These are phyloP conservation scores for Pseudoscleropodium purum DNA, from an alignment of 225 moss, liverwort and hornwort genomes.

Conservation along the genomic window DNA sequence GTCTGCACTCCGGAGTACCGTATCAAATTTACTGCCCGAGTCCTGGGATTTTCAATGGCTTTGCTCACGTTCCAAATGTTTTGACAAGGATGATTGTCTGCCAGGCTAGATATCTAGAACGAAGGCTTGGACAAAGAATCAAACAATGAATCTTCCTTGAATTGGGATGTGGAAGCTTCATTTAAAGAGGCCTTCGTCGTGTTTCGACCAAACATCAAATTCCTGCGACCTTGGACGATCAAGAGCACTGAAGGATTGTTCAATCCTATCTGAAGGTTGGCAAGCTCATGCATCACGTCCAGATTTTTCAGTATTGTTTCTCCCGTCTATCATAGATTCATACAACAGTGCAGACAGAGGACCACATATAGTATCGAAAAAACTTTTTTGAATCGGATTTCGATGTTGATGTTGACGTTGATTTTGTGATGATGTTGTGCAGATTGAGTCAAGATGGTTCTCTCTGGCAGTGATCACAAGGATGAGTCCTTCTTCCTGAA, in stretches of 20 bases:
- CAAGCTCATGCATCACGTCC: neutral
- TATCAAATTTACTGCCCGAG: neutral
- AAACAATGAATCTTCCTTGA: neutral
- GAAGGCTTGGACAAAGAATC: neutral
- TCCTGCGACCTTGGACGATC: neutral
- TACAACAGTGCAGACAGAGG: neutral
- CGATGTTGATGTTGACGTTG: neutral
- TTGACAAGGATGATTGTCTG: neutral
- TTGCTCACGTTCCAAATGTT: neutral
- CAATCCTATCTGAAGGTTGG: neutral
- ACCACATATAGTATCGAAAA: neutral
- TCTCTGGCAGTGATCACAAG: neutral
- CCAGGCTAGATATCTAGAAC: neutral
- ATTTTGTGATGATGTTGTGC: neutral
- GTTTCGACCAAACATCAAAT: neutral
- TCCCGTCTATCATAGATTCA: neutral
- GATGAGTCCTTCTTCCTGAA: conserved; percentile 11
- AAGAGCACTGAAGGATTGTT: neutral
- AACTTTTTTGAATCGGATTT: neutral
- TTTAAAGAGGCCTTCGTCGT: neutral
- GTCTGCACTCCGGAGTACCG: neutral
- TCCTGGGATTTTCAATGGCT: neutral
- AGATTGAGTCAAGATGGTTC: conserved; percentile 1
- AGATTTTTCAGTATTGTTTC: neutral
- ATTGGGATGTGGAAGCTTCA: neutral